Evolutionary conservation across 768 basidiomycete genomes (phyloP), one percentile per base, ranked within the genome.

Genomic region (Suillus fuscotomentosus): DNA sequence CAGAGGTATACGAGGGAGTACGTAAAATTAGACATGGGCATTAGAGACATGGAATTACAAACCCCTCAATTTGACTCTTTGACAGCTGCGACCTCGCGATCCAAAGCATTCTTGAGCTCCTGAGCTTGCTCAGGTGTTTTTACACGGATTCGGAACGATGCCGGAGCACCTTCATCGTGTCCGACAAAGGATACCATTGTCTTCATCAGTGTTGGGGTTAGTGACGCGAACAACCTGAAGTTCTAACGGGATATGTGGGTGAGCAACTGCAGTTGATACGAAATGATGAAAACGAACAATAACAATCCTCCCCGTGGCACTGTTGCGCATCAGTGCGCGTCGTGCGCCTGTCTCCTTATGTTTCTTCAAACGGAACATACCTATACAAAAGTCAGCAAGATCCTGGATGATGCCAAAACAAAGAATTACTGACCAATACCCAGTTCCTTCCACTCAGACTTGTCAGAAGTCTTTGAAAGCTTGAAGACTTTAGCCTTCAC

Each of bases 341-440:
- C 90, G 81, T 57, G 80, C 71, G 39, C 76, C 79, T 1, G 81
- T 86, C 65, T 83, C 84, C 66, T 88, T 92, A 73, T 93, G 87
- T 69, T 84, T 91, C 72, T 94, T 94, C 65, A 93, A 70, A 63
- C 88, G 83, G 60, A 92, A 69, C 66, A 89, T 78, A 48, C 91
- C 91, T 91, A 66, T 53, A n/a, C 57, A 43, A 20, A 47, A 34
- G 15, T 9, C 60, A n/a, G 54, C 41, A 60, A 43, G 14, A 27
- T 55, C 43, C 62, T 47, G 22, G 34, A 24, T 27, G 15, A 34
- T 60, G 11, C 41, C 53, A 42, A 20, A 41, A 14, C n/a, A 55
- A 24, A 48, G 5, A 43, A 41, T 50, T 41, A 80, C 86, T 47
- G 67, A 89, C 90, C 91, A 62, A 86, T 71, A 56, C 92, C 92